These are phyloP conservation scores for Rhizopogon vulgaris DNA, from an alignment of 768 basidiomycete genomes.

Conservation along the genomic window DNA sequence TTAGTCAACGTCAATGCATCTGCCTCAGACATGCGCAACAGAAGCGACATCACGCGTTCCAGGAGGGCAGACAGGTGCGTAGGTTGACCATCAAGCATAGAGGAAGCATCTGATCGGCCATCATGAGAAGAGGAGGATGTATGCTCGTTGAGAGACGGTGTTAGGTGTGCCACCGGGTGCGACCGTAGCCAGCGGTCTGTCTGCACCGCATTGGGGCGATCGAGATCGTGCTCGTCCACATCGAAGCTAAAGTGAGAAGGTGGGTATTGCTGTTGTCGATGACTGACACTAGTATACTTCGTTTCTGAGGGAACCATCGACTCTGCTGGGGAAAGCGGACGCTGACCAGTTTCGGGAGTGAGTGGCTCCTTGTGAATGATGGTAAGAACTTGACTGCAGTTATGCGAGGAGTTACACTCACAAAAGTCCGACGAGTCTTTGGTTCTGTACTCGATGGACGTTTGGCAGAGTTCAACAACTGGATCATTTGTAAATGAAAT, in stretches of 20 bases:
- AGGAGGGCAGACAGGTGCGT: slow-evolving; percentile 47
- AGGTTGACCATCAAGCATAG: slow-evolving; percentile 49
- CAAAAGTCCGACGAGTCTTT: slow-evolving; percentile 23
- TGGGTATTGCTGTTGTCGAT: slow-evolving; percentile 20
- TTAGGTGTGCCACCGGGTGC: slow-evolving; percentile 27
- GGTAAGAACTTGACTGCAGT: not conserved
- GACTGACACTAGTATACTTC: slow-evolving; percentile 20
- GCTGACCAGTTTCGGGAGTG: slow-evolving; percentile 38
- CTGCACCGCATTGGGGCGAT: slow-evolving; percentile 58
- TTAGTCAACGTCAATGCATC: slow-evolving; percentile 86
- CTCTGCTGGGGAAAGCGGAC: slow-evolving; percentile 37
- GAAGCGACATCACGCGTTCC: slow-evolving; percentile 58
- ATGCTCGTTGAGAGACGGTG: slow-evolving; percentile 28
- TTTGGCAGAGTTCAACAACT: slow-evolving; percentile 22
- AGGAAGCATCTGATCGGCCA: slow-evolving; percentile 70
- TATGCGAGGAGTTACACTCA: slow-evolving; percentile 15
- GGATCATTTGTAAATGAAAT: slow-evolving; percentile 18
- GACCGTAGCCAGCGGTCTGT: slow-evolving; percentile 43
- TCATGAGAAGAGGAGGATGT: slow-evolving; percentile 46
- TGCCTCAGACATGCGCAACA: slow-evolving; percentile 61
- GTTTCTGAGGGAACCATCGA: slow-evolving; percentile 21
- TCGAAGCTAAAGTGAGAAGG: slow-evolving; percentile 31
- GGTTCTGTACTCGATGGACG: slow-evolving; percentile 31
- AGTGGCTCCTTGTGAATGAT: slow-evolving; percentile 31
- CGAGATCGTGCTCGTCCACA: slow-evolving; percentile 36